phyloP scores from a whole-genome alignment of 176 grass and related monocot species.

The Hsuehochloa calcarea region DNA sequence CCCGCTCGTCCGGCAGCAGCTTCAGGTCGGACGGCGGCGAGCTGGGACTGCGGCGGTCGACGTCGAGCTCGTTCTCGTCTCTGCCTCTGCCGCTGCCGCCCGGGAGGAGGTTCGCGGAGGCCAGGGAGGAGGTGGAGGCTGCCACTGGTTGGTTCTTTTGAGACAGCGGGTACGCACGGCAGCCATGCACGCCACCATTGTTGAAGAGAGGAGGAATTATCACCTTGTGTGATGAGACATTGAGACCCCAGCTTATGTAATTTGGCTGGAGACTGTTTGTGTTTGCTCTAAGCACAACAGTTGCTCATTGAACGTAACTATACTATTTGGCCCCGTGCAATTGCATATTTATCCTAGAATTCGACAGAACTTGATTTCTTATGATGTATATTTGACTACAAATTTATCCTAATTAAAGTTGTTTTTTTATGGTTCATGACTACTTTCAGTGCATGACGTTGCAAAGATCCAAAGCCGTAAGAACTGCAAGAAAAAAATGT shows the following conservation, averaged over 20 bases:
- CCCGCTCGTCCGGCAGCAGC: conserved; percentile 30
- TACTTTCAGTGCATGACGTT: background rate
- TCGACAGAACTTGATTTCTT: too few species aligned
- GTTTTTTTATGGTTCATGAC: background rate
- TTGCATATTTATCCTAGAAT: too few species aligned
- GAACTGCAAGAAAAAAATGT: background rate
- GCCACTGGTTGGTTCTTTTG: conserved; percentile 49
- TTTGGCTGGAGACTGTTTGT: conserved; percentile 29
- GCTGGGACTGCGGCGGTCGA: background rate
- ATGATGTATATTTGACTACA: background rate
- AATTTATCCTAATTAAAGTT: background rate
- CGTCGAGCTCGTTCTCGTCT: conserved; percentile 35
- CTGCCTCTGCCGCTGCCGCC: conserved; percentile 40
- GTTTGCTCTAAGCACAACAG: background rate
- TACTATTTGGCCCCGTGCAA: background rate
- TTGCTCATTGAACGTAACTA: background rate
- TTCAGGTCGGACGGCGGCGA: conserved; percentile 31
- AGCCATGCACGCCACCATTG: background rate
- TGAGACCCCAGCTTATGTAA: conserved; percentile 22
- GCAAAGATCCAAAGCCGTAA: background rate
- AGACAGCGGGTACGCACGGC: background rate
- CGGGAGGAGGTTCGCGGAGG: conserved; percentile 4
- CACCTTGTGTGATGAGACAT: background rate
- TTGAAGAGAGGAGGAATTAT: background rate
- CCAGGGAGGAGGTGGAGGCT: conserved; percentile 39